phyloP scores from a whole-genome alignment of 192 early-diverging fungal genomes.

The Coemansia biformis region DNA sequence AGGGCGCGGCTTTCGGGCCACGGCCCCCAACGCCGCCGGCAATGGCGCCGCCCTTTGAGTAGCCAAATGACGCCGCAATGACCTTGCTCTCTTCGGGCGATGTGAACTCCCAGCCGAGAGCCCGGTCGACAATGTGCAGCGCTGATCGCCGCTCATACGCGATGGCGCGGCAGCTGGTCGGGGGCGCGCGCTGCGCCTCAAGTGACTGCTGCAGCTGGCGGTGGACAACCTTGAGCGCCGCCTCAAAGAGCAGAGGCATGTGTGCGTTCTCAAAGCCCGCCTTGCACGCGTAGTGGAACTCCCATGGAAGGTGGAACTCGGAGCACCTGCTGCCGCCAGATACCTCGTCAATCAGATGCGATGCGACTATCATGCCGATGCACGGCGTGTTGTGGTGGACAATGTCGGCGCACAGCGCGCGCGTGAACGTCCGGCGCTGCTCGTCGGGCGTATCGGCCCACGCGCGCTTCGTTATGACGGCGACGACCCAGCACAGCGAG shows the following conservation, averaged over 20 bases:
- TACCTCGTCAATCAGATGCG: conserved; percentile 44
- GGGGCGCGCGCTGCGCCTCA: conserved; percentile 5
- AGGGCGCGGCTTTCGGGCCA: neutral
- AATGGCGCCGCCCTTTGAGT: neutral
- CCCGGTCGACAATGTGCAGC: conserved; percentile 35
- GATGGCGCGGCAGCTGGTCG: conserved; percentile 21
- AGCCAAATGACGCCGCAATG: conserved; percentile 29
- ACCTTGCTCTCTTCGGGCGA: conserved; percentile 21
- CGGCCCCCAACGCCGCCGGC: neutral
- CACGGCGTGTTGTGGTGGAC: conserved; percentile 25
- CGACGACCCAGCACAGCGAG: conserved; percentile 45
- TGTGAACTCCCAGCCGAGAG: conserved; percentile 39
- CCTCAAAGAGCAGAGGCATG: conserved; percentile 36
- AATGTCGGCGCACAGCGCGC: conserved; percentile 38
- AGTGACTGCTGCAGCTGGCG: conserved; percentile 35
- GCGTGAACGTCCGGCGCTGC: conserved; percentile 16
- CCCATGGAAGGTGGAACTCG: conserved; percentile 45
- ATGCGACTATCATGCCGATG: conserved; percentile 32
- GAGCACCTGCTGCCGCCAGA: conserved; percentile 47
- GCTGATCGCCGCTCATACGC: conserved; percentile 44
- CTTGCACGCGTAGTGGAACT: conserved; percentile 48
- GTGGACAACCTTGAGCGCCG: conserved; percentile 41
- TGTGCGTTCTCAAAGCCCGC: conserved; percentile 36
- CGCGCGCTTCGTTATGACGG: conserved; percentile 45
- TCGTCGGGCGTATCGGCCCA: conserved; percentile 39